Evolutionary conservation across 768 basidiomycete species (phyloP).

Genomic region (Podaxis sp.): DNA sequence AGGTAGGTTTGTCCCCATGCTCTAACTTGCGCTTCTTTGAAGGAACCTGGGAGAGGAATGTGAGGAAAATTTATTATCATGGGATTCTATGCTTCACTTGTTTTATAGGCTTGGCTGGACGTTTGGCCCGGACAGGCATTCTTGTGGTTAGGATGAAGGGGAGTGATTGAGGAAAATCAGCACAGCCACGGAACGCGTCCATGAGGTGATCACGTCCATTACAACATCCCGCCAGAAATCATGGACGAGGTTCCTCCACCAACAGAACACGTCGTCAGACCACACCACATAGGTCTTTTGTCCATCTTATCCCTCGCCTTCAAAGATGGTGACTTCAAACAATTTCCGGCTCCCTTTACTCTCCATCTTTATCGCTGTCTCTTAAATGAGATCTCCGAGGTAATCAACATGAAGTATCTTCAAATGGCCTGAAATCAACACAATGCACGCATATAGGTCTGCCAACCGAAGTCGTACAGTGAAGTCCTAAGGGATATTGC

Average conservation of each 20-base stretch:
- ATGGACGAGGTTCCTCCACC: slow-evolving; percentile 59
- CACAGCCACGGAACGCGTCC: slow-evolving; percentile 15
- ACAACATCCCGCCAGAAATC: slow-evolving; percentile 14
- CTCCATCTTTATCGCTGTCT: slow-evolving; percentile 67
- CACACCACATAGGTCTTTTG: slow-evolving; percentile 75
- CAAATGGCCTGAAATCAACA: slow-evolving; percentile 7
- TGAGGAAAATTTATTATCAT: not conserved
- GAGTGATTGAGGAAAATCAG: slow-evolving; percentile 16
- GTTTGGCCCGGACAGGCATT: slow-evolving; percentile 29
- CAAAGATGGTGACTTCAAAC: slow-evolving; percentile 54
- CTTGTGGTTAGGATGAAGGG: slow-evolving; percentile 23
- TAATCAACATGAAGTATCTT: slow-evolving; percentile 23
- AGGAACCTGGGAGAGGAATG: slow-evolving; percentile 29
- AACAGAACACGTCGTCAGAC: slow-evolving; percentile 65
- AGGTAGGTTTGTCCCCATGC: not conserved
- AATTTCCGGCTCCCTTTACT: slow-evolving; percentile 56
- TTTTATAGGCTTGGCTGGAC: slow-evolving; percentile 28
- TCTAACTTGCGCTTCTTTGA: slow-evolving; percentile 60
- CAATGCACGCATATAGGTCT: slow-evolving; percentile 43
- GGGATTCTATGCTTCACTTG: slow-evolving; percentile 23
- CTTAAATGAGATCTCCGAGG: slow-evolving; percentile 74
- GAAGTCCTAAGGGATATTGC: slow-evolving; percentile 47
- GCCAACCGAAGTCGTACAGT: slow-evolving; percentile 55
- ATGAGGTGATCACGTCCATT: slow-evolving; percentile 1
- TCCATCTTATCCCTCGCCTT: slow-evolving; percentile 62